Evolutionary conservation across 2,329 filamentous ascomycete genomes (phyloP), one percentile per base, ranked within the genome.

Genomic region (Pseudocercospora musae): DNA sequence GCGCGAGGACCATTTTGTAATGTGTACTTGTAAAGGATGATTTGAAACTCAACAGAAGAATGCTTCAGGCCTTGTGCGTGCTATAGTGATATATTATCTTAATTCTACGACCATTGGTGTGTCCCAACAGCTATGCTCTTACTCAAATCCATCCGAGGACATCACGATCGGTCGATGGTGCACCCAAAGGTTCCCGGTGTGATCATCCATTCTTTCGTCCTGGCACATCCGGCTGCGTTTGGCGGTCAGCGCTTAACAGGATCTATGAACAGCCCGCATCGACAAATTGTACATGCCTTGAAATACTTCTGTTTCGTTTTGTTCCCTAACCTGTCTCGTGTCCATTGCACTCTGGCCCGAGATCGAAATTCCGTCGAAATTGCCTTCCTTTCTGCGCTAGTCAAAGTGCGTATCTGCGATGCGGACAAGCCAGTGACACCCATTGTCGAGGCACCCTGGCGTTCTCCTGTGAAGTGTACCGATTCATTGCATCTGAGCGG

Each of bases 281-380:
- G 62, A 58, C 64, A 64, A n/a, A 64, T 62, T 25, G 57, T 57
- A 65, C 63, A 60, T 44, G 62, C 64, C 50, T 60, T 64, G 64
- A 68, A 68, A 55, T 68, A 65, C 54, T 66, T 66, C 57, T 66
- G 64, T 60, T 68, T 68, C 49, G 62, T 63, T 23, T 60, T 61
- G 31, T 68, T 68, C 1, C 60, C 62, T 50, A 65, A 57, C 23
- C 59, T 66, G 53, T 68, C 66, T 21, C 64, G 46, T n/a, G 54
- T 58, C 66, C 66, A 63, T 33, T 59, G 64, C n/a, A 64, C 64
- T 50, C 54, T 62, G 40, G 61, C 65, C 10, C 49, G 59, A 4
- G 59, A 54, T 21, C 66, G 62, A 21, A 60, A 60, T 15, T 61
- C 64, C 15, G 60, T 42, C 3, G 62, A 55, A 15, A 60, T 55